Conservation (phyloP, 352 stramenopile genomes). For the Phytophthora pseudosyringae region DNA sequence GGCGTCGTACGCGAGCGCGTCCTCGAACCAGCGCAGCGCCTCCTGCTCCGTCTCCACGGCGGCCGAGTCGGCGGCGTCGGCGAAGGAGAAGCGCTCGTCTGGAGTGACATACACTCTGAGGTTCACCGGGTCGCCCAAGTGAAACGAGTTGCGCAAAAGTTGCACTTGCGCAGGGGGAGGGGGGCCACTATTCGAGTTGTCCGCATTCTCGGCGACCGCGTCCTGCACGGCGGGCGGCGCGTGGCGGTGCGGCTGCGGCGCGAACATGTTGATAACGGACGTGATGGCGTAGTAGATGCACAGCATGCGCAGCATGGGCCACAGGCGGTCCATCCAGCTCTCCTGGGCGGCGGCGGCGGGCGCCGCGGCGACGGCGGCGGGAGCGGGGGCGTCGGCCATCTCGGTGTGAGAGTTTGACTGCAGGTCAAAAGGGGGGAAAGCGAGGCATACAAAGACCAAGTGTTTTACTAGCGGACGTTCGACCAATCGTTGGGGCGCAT, state of each 20-base stretch:
- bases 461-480: background rate
- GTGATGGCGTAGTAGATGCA: constrained; percentile 87
- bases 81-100: constrained; percentile 57
- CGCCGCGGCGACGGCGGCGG: constrained; percentile 16
- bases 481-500: constrained; percentile 4
- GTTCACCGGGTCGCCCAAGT: constrained; percentile 51
- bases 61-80: constrained; percentile 28
- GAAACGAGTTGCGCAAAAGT: constrained; percentile 65
- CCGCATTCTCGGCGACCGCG: constrained; percentile 24
- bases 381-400: constrained; percentile 24
- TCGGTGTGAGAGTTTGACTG: background rate
- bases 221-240: constrained; percentile 7
- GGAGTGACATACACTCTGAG: constrained; percentile 77
- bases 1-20: constrained; percentile 62
- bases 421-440: background rate
- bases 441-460: constrained; percentile 11
- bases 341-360: constrained; percentile 40
- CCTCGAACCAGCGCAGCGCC: constrained; percentile 63
- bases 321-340: constrained; percentile 63
- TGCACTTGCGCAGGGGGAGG: constrained; percentile 14
- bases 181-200: constrained; percentile 22
- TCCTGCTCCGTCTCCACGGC: constrained; percentile 52
- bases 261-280: constrained; percentile 51
- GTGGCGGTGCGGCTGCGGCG: constrained; percentile 17
- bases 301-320: constrained; percentile 76